A percentile compares a stretch with the other conserved stretches of the same genome.
Conservation (phyloP, 164 flowering plant genomes). For the Malania oleifera region DNA sequence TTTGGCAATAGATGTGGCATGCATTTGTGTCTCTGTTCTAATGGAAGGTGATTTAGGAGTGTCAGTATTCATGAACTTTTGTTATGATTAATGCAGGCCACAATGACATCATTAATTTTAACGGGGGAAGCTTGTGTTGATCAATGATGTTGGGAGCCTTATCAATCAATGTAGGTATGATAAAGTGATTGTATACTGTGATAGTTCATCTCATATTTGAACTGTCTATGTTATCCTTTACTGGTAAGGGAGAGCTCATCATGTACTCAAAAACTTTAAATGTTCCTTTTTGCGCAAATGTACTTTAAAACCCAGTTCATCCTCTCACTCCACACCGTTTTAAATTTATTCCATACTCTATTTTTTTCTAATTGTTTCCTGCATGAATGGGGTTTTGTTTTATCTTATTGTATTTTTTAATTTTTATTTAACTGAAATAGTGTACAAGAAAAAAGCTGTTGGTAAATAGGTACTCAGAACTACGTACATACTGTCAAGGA, state of each 20-base stretch:
- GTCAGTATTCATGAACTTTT: constrained; percentile 4
- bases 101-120: constrained; percentile 27
- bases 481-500: no score
- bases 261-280: not conserved
- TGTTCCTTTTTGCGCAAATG: not conserved
- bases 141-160: constrained; percentile 11
- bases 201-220: not conserved
- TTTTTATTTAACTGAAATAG: no score
- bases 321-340: not conserved
- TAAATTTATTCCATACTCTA: no score
- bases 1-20: no score
- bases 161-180: not conserved
- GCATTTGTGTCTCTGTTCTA: no score
- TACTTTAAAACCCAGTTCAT: not conserved
- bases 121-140: constrained; percentile 13
- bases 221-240: not conserved
- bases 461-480: no score
- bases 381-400: no score
- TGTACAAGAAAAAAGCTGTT: no score
- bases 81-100: constrained; percentile 31
- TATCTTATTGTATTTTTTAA: no score
- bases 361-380: no score
- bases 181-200: not conserved
- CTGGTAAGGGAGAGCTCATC: not conserved
- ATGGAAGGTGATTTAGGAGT: no score